These are phyloP conservation scores for Rhodocollybia butyracea DNA, from an alignment of 768 basidiomycete species.

Conservation along the genomic window DNA sequence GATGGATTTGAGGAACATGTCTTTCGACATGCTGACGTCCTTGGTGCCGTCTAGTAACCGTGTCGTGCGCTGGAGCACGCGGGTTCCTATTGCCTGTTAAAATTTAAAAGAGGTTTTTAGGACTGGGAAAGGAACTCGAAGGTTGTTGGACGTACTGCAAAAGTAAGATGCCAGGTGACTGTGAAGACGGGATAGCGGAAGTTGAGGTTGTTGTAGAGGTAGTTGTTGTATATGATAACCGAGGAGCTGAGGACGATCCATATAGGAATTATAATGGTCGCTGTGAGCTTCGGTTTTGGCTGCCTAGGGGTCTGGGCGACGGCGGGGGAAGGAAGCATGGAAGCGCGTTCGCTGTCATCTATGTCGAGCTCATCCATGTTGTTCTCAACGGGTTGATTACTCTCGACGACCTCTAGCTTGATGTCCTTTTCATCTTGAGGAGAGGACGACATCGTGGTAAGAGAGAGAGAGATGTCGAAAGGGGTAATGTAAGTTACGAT, in stretches of 20 bases:
- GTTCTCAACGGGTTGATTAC: neutral
- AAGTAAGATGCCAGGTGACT: conserved; percentile 79
- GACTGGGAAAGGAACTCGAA: neutral
- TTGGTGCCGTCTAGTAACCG: conserved; percentile 73
- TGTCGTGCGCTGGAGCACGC: conserved; percentile 80
- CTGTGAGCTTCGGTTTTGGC: conserved; percentile 53
- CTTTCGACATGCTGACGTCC: conserved; percentile 75
- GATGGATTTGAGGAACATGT: conserved; percentile 80
- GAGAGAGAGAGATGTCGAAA: neutral
- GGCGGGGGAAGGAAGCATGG: conserved; percentile 56
- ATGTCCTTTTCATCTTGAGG: conserved; percentile 1
- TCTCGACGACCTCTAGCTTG: neutral
- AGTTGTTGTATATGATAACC: conserved; percentile 97
- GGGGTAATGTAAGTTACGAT: too few relatives aligned
- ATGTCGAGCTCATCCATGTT: neutral
- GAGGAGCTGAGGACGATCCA: conserved; percentile 90
- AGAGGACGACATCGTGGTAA: neutral
- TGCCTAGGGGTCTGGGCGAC: conserved; percentile 37
- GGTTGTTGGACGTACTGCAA: conserved; percentile 43
- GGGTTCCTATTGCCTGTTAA: conserved; percentile 73
- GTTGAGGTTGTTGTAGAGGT: conserved; percentile 74
- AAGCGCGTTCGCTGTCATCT: conserved; percentile 4
- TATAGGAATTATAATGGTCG: conserved; percentile 76
- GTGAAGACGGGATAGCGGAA: conserved; percentile 93
- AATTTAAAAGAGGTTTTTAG: neutral